These are phyloP conservation scores for Diospyros kaki DNA, from an alignment of 148 eudicot species.

Conservation along the genomic window DNA sequence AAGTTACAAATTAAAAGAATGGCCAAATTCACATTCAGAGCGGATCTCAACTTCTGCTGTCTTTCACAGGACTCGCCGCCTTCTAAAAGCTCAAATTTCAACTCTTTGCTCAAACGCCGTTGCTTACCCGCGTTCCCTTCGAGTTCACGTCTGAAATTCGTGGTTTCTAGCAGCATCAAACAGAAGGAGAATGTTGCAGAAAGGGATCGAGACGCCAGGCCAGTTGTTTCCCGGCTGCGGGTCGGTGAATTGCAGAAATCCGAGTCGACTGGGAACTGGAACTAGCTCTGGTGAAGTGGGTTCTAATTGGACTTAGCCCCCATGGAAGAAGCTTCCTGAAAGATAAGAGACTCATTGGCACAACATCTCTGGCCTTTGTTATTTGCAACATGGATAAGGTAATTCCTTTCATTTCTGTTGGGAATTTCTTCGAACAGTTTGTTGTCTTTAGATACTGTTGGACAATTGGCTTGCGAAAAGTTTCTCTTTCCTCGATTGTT, in stretches of 20 bases:
- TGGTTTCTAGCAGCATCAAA: conserved; percentile 40
- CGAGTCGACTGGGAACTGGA: conserved; percentile 17
- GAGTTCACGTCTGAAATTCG: conserved; percentile 22
- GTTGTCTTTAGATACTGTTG: not conserved
- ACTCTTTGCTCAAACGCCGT: conserved; percentile 10
- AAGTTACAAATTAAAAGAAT: too few species aligned
- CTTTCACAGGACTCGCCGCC: conserved; percentile 9
- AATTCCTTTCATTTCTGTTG: not conserved
- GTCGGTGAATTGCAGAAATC: conserved; percentile 35
- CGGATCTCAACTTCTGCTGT: conserved; percentile 13
- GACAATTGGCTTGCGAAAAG: not conserved
- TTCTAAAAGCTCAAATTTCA: conserved; percentile 16
- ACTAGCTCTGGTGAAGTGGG: conserved; percentile 25
- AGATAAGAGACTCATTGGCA: conserved; percentile 83
- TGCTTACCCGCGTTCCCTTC: conserved; percentile 14
- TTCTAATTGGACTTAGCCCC: conserved; percentile 56
- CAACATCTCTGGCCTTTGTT: conserved; percentile 89
- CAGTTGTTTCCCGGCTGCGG: conserved; percentile 28
- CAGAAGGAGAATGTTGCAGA: conserved; percentile 35
- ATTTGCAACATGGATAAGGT: conserved; percentile 99
- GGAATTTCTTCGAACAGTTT: not conserved
- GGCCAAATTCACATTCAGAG: conserved; percentile 42
- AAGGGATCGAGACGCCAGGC: conserved; percentile 14
- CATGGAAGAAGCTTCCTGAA: conserved; percentile 77
- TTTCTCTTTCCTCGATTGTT: not conserved